A percentile compares a stretch with the other conserved stretches of the same genome.
phyloP scores from a whole-genome alignment of 768 basidiomycete genomes.

The Mycena polygramma region DNA sequence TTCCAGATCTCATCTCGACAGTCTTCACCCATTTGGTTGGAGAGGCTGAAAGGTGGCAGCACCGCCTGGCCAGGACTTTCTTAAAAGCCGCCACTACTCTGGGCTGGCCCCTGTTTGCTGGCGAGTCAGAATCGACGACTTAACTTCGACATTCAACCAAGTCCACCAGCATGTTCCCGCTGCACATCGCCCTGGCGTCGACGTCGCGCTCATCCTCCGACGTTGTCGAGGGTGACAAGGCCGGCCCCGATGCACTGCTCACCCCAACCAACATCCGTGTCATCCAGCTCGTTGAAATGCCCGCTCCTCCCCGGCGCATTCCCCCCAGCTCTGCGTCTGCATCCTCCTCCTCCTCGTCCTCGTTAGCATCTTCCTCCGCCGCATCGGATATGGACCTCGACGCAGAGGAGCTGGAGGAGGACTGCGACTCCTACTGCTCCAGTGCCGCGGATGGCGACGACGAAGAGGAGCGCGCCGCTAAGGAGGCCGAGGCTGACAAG shows the following conservation, averaged over 20 bases:
- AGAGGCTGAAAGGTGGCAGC: conserved; percentile 10
- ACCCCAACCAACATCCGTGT: conserved; percentile 66
- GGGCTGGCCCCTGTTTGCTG: conserved; percentile 22
- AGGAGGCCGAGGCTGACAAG: conserved; percentile 59
- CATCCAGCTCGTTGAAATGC: conserved; percentile 80
- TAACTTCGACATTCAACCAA: conserved; percentile 16
- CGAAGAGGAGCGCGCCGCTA: conserved; percentile 60
- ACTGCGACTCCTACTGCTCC: conserved; percentile 49
- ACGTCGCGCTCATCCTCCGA: conserved; percentile 41
- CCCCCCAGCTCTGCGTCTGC: conserved; percentile 55
- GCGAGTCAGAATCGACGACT: conserved; percentile 16
- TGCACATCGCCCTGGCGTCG: conserved; percentile 46
- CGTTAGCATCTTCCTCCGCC: conserved; percentile 48
- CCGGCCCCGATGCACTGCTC: conserved; percentile 57
- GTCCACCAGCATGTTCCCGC: conserved; percentile 38
- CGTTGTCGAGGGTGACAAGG: conserved; percentile 48
- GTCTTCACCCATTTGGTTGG: conserved; percentile 8
- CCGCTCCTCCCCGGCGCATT: conserved; percentile 61
- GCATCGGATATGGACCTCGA: conserved; percentile 47
- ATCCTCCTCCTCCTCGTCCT: conserved; percentile 50
- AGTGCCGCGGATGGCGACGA: conserved; percentile 47
- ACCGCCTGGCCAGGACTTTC: conserved; percentile 15
- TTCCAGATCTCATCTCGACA: conserved; percentile 6
- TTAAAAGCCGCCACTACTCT: conserved; percentile 7
- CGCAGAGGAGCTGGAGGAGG: conserved; percentile 50